A percentile compares a stretch with the other conserved stretches of the same genome.
Evolutionary conservation across 1,284 basidiomycete species (phyloP).

Genomic region (Ceraceosorus guamensis): DNA sequence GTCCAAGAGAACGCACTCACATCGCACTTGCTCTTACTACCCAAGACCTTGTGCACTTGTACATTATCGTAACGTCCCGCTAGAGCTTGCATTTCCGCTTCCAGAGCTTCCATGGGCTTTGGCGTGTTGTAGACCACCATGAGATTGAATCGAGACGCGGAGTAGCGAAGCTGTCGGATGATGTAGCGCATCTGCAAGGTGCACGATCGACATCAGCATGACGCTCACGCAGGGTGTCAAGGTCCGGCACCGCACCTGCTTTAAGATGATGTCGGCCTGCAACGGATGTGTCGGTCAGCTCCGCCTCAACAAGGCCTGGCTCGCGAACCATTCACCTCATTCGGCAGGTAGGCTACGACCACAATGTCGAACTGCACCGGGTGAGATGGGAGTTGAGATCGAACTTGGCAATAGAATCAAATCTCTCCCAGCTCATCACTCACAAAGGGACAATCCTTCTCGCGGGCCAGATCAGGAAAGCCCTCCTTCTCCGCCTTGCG

Average conservation of each 20-base stretch:
- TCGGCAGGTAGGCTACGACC: constrained; percentile 38
- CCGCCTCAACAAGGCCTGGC: too few species aligned
- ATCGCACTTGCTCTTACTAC: constrained; percentile 34
- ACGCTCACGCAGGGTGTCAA: too few species aligned
- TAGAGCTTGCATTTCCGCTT: constrained; percentile 24
- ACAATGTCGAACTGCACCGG: constrained; percentile 25
- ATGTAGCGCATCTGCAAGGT: constrained; percentile 34
- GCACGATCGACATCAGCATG: background rate
- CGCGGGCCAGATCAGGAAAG: constrained; percentile 3
- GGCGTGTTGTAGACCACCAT: constrained; percentile 42
- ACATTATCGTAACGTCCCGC: constrained; percentile 20
- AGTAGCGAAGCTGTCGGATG: constrained; percentile 36
- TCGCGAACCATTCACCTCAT: constrained; percentile 11
- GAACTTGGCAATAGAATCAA: too few species aligned
- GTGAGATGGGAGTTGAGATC: too few species aligned
- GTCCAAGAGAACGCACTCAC: too few species aligned
- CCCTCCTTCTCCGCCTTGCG: constrained; percentile 26
- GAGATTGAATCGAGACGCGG: constrained; percentile 27
- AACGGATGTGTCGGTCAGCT: too few species aligned
- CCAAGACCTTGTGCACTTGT: constrained; percentile 34
- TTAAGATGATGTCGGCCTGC: too few species aligned
- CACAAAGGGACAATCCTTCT: constrained; percentile 19
- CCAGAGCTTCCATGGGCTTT: constrained; percentile 29
- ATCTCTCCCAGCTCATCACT: too few species aligned
- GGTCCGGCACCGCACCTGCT: too few species aligned